These are phyloP conservation scores for Cenchrus americanus DNA, from an alignment of 176 grass and related monocot species.

Conservation along the genomic window DNA sequence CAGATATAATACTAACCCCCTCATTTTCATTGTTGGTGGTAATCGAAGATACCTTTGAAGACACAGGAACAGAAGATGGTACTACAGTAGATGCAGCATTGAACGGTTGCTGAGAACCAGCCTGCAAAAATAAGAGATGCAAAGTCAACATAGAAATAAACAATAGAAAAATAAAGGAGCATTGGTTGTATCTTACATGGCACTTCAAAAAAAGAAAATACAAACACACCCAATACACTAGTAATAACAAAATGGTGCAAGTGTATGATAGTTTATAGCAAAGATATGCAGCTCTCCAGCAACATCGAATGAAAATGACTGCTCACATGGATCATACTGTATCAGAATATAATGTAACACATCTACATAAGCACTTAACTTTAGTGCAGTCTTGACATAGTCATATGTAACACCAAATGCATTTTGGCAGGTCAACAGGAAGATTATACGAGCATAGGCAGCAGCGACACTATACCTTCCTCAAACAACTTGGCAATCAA, in stretches of 20 bases:
- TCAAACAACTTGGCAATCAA: neutral
- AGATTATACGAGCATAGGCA: neutral
- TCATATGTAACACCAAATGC: neutral
- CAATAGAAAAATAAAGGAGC: neutral
- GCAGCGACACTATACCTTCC: neutral
- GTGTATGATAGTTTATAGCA: neutral
- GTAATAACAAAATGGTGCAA: neutral
- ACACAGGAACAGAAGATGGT: constrained; percentile 45
- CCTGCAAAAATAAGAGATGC: constrained; percentile 45
- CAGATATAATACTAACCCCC: constrained; percentile 99
- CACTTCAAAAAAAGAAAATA: neutral
- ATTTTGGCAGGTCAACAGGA: neutral
- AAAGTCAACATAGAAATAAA: constrained; percentile 43
- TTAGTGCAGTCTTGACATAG: neutral
- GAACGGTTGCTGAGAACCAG: constrained; percentile 57
- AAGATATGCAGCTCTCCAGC: too few relatives aligned
- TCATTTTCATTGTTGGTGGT: constrained; percentile 98
- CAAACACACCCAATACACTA: neutral
- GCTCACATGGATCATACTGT: neutral
- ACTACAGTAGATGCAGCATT: constrained; percentile 53
- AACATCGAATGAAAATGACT: neutral
- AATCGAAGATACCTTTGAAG: constrained; percentile 97
- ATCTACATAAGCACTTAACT: neutral
- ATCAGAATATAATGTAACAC: neutral
- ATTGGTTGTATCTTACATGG: neutral